Evolutionary conservation across 306 rosid genomes (phyloP).

Genomic region (Quercus cerris): DNA sequence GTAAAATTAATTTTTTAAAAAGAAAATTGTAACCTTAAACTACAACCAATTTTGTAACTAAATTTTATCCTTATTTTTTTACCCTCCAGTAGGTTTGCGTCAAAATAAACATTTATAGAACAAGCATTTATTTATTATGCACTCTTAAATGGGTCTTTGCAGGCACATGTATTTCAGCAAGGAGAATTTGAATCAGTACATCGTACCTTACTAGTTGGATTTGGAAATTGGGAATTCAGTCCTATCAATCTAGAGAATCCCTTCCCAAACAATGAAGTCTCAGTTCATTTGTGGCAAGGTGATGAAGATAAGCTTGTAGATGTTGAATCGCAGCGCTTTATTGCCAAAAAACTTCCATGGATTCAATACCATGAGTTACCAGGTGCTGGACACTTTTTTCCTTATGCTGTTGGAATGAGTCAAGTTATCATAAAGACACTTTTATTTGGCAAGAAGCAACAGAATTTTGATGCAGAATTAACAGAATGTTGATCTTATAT

Average conservation of each 20-base stretch:
- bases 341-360: slow-evolving; percentile 57
- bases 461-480: too few species aligned
- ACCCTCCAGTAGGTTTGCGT: too few species aligned
- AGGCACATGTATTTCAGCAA: slow-evolving; percentile 46
- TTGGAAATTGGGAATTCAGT: slow-evolving; percentile 63
- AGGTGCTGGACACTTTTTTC: slow-evolving; percentile 62
- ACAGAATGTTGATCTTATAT: not conserved
- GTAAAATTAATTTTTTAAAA: too few species aligned
- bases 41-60: too few species aligned
- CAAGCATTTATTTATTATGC: too few species aligned
- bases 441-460: slow-evolving; percentile 23
- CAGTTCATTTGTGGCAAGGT: slow-evolving; percentile 77
- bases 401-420: slow-evolving; percentile 13
- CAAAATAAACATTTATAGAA: too few species aligned
- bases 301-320: slow-evolving; percentile 49
- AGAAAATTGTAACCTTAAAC: too few species aligned
- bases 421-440: slow-evolving; percentile 36
- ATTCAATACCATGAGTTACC: slow-evolving; percentile 65
- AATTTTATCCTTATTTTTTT: too few species aligned
- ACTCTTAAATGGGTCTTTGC: not conserved
- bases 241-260: slow-evolving; percentile 55
- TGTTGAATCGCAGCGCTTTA: slow-evolving; percentile 34
- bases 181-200: slow-evolving; percentile 50
- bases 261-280: slow-evolving; percentile 32
- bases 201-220: slow-evolving; percentile 47